Evolutionary conservation across 257 asterid genomes (phyloP), one percentile per base, ranked within the genome.

Genomic region (Solanum tarapatanum): DNA sequence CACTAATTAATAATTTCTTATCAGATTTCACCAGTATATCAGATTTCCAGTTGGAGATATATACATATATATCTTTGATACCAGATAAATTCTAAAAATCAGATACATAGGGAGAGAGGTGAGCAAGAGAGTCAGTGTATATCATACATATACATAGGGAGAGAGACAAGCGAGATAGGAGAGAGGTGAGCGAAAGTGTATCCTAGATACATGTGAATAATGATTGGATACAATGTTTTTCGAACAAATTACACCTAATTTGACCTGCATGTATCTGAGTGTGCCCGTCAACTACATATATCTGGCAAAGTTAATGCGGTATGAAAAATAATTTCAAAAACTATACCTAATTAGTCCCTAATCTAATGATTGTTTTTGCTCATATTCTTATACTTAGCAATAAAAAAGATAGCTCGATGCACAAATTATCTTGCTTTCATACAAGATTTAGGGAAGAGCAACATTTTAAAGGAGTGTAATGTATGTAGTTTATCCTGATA

Each of bases 61-160:
- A 13, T 51, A 51, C 16, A 39, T 39, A 39, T 9, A 55, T 58
- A 2, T 60, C 2, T 21, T 19, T 19, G 26, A 58, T 58, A 21
- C 12, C 2, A 21, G 12, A 62, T n/a, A n/a, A 4, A 62, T 62
- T 60, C 28, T 60, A 8, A 60, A 60, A 60, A 3, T 8, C 0
- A 60, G 2, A 60, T 60, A 23, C 69, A 60, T 23, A 21, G 13
- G 28, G 28, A 21, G 5, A 60, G 69, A 62, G 69, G 7, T 0
- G 0, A 58, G 12, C 0, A 2, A 51, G 62, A 17, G 62, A 51
- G 3, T 2, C 62, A 16, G 0, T 6, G 3, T 51, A 51, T 16
- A 1, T 51, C 3, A 51, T 6, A 51, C 62, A 16, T 17, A 51
- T 16, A 51, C 26, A 58, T 58, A 58, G 26, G 66, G 11, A 58